Conservation (phyloP, 352 stramenopile species). For the Globisporangium apiculatum region DNA sequence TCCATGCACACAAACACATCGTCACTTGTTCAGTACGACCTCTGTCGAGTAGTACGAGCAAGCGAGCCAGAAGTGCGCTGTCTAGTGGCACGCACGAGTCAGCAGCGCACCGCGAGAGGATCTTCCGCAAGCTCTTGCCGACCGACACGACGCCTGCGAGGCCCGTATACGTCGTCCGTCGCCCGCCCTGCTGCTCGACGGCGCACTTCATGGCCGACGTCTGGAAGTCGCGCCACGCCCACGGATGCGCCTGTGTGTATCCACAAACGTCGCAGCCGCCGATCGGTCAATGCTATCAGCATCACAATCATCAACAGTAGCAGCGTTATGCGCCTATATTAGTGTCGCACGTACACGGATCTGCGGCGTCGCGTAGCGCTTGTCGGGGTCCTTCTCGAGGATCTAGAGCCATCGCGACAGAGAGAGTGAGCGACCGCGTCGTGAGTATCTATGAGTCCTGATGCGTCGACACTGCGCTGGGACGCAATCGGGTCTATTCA, state of each 20-base stretch:
- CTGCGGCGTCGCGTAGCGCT: constrained; percentile 53
- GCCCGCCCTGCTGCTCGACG: constrained; percentile 42
- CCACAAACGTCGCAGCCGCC: too few species aligned
- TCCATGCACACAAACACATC: neutral
- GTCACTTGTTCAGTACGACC: too few species aligned
- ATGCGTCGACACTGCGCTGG: too few species aligned
- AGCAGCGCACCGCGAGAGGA: constrained; percentile 38
- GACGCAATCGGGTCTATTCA: too few species aligned
- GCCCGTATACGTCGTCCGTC: constrained; percentile 30
- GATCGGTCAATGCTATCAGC: too few species aligned
- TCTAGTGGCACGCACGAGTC: neutral
- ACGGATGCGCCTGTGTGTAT: constrained; percentile 40
- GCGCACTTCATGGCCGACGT: constrained; percentile 54
- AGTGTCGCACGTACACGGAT: constrained; percentile 47
- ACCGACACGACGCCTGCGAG: constrained; percentile 41
- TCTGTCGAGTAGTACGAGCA: too few species aligned
- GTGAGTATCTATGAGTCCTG: too few species aligned
- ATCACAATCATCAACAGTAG: neutral
- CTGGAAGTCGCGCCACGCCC: constrained; percentile 70
- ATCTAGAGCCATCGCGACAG: constrained; percentile 27
- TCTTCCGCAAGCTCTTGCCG: constrained; percentile 46
- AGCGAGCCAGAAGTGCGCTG: too few species aligned
- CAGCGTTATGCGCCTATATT: neutral
- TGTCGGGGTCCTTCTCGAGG: constrained; percentile 59
- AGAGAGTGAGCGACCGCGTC: too few species aligned